phyloP scores from a whole-genome alignment of 1,284 basidiomycete species.

The Pterulicium gracile region DNA sequence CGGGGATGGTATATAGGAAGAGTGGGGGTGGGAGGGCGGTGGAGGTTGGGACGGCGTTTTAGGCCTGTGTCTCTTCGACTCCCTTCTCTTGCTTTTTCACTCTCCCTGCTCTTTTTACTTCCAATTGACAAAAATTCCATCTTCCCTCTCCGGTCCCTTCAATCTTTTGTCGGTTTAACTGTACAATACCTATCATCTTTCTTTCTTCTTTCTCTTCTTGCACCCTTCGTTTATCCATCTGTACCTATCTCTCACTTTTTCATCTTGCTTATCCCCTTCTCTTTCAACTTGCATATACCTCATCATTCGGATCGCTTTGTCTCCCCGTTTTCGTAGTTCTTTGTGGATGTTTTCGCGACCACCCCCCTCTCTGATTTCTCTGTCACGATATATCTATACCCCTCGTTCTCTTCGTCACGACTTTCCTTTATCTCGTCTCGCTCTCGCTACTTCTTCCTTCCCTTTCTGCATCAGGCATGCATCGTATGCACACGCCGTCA shows the following conservation, averaged over 20 bases:
- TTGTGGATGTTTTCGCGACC: no score
- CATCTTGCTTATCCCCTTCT: background rate
- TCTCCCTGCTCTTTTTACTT: background rate
- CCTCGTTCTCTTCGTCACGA: no score
- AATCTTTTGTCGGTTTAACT: background rate
- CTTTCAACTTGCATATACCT: background rate
- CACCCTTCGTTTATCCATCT: background rate
- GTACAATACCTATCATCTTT: background rate
- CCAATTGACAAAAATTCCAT: no score
- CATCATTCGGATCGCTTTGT: background rate
- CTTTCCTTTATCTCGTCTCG: no score
- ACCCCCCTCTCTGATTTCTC: no score
- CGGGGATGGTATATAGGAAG: background rate
- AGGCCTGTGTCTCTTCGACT: background rate
- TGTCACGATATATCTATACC: no score
- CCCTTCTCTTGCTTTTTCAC: background rate
- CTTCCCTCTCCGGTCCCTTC: background rate
- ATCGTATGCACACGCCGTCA: no score
- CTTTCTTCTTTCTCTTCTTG: background rate
- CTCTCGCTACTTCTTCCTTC: no score
- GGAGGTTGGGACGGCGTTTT: background rate
- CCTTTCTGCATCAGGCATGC: no score
- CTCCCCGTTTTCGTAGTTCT: no score
- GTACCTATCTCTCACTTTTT: background rate
- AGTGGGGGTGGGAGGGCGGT: background rate